A percentile compares a stretch with the other conserved stretches of the same genome.
Conservation (phyloP, 305 asterid genomes). For the Coffea humblotiana region DNA sequence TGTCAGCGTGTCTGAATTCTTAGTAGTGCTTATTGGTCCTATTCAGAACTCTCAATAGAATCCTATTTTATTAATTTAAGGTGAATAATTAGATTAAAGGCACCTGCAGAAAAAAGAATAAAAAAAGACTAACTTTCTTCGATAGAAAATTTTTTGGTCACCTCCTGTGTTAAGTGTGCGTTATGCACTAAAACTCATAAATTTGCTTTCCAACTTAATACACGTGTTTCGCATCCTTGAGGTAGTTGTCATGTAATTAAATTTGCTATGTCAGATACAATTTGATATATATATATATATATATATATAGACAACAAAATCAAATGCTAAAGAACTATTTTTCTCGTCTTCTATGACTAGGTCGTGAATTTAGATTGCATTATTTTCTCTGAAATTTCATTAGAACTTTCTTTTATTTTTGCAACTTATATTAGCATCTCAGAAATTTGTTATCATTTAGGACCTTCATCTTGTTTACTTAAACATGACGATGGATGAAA, state of each 20-base stretch:
- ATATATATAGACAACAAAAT: not conserved
- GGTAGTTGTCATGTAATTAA: not conserved
- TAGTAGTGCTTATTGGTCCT: not conserved
- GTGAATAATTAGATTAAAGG: not conserved
- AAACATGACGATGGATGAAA: constrained; percentile 45
- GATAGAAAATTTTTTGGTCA: not conserved
- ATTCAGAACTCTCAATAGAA: not conserved
- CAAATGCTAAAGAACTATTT: not conserved
- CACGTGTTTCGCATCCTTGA: not conserved
- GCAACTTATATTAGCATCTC: not conserved
- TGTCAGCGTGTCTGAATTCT: not conserved
- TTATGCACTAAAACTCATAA: not conserved
- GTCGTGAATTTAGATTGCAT: not conserved
- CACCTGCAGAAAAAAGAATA: not conserved
- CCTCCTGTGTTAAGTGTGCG: not conserved
- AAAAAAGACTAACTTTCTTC: not conserved
- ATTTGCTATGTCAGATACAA: not conserved
- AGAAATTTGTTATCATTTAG: constrained; percentile 14
- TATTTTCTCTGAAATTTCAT: not conserved
- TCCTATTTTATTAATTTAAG: not conserved
- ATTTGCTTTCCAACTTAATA: not conserved
- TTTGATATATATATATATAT: not conserved
- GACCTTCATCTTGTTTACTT: constrained; percentile 25
- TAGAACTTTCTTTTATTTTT: not conserved
- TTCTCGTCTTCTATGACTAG: not conserved